A percentile compares a stretch with the other conserved stretches of the same genome.
Evolutionary conservation across 495 filamentous ascomycete genomes (phyloP).

Genomic region (Penicillium herquei): DNA sequence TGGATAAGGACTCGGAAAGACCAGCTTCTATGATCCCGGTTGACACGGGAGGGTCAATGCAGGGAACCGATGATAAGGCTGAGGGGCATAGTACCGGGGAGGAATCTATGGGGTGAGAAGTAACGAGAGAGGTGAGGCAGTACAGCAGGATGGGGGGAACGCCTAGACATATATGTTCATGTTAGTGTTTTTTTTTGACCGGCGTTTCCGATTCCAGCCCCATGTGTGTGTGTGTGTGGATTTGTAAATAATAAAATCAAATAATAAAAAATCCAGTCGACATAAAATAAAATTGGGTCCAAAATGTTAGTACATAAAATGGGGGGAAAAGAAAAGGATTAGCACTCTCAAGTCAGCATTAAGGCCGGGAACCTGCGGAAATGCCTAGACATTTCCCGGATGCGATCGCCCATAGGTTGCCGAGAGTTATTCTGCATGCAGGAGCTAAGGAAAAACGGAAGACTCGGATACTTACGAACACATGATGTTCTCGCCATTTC

Average conservation of each 20-base stretch:
- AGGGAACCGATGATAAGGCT: conserved; percentile 11
- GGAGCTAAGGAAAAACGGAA: conserved; percentile 11
- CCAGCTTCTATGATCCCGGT: conserved; percentile 8
- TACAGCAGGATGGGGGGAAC: conserved; percentile 13
- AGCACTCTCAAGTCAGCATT: conserved; percentile 18
- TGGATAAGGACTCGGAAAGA: conserved; percentile 9
- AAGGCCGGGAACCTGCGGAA: conserved; percentile 30
- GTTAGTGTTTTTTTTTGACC: conserved; percentile 9
- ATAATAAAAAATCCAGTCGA: neutral
- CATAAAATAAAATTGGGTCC: neutral
- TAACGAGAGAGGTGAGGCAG: conserved; percentile 13
- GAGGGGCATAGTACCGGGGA: conserved; percentile 15
- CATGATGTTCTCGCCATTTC: conserved; percentile 12
- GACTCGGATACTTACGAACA: conserved; percentile 23
- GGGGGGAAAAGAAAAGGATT: conserved; percentile 4
- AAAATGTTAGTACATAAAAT: neutral
- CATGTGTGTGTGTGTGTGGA: conserved; percentile 10
- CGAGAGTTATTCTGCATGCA: neutral
- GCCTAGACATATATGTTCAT: conserved; percentile 12
- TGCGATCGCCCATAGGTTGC: conserved; percentile 13
- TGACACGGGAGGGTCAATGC: conserved; percentile 21
- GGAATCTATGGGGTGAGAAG: conserved; percentile 18
- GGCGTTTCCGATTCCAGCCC: conserved; percentile 28
- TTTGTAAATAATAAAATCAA: neutral
- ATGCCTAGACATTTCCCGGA: conserved; percentile 17